Conservation (phyloP, 371 early-diverging fungal species). For the Quaeritorhiza haematococci region DNA sequence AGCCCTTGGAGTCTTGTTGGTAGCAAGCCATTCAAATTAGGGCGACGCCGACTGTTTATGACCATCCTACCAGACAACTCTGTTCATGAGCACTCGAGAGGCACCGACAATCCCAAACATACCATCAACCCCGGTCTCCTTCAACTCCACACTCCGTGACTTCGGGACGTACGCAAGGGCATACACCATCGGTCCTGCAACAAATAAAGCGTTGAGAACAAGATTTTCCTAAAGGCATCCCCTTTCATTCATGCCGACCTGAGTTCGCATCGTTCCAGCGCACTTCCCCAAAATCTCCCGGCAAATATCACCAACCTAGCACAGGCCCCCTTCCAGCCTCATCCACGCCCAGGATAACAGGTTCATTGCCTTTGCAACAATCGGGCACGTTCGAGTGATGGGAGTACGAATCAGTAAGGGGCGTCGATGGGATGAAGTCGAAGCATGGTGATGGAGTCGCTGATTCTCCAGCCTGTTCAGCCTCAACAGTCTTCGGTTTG, state of each 20-base stretch:
- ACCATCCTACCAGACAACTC: neutral
- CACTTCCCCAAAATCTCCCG: neutral
- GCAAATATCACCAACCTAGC: constrained; percentile 54
- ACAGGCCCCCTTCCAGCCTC: constrained; percentile 99
- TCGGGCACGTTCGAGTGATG: constrained; percentile 13
- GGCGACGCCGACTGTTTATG: neutral
- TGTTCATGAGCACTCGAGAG: neutral
- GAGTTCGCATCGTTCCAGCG: neutral
- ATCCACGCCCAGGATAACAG: constrained; percentile 81
- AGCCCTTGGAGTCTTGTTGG: constrained; percentile 76
- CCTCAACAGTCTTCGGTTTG: no score
- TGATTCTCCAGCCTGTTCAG: no score
- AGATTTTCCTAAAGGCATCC: neutral
- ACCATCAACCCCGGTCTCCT: constrained; percentile 76
- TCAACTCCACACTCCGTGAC: constrained; percentile 57
- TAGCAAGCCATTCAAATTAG: neutral
- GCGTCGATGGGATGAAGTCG: constrained; percentile 13
- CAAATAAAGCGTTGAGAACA: neutral
- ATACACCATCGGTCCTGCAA: constrained; percentile 94
- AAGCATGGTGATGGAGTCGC: no score
- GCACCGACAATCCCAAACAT: constrained; percentile 13
- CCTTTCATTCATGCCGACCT: neutral
- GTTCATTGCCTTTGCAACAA: constrained; percentile 7
- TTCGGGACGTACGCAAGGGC: constrained; percentile 73
- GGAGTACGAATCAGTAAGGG: constrained; percentile 16